Conservation (phyloP, 179 eudicot genomes). For the Camellia oleifera region DNA sequence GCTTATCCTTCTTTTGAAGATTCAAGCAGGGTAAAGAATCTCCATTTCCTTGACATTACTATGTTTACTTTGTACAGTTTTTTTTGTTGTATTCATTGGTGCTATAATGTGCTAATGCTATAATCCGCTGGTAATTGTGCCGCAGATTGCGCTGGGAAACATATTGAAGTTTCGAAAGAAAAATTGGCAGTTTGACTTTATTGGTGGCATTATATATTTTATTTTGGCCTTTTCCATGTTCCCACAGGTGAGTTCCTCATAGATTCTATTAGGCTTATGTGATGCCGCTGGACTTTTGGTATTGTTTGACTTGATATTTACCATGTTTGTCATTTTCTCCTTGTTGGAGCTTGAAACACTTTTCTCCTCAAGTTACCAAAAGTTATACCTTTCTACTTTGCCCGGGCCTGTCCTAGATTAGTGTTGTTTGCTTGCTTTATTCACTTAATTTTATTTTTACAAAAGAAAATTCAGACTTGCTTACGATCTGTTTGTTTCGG, state of each 20-base stretch:
- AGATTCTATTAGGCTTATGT: neutral
- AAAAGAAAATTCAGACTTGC: neutral
- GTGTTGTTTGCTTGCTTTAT: neutral
- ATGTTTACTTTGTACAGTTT: neutral
- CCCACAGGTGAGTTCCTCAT: conserved; percentile 71
- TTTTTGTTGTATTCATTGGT: neutral
- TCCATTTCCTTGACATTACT: conserved; percentile 6
- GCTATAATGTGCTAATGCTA: neutral
- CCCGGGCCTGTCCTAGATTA: neutral
- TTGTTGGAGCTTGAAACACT: neutral
- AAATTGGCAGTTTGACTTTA: conserved; percentile 96
- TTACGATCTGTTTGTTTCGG: neutral
- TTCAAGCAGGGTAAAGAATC: conserved; percentile 78
- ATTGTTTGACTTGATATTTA: conserved; percentile 5
- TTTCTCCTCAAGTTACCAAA: neutral
- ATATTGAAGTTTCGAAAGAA: conserved; percentile 97
- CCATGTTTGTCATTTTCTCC: neutral
- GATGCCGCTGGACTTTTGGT: neutral
- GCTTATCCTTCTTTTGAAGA: conserved; percentile 97
- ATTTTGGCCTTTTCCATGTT: conserved; percentile 91
- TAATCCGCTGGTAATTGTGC: neutral
- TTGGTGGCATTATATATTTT: conserved; percentile 94
- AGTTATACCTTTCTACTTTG: neutral
- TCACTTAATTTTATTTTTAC: neutral
- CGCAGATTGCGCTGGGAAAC: conserved; percentile 97